Conservation (phyloP, 495 filamentous ascomycete species). For the Xylaria telfairii region DNA sequence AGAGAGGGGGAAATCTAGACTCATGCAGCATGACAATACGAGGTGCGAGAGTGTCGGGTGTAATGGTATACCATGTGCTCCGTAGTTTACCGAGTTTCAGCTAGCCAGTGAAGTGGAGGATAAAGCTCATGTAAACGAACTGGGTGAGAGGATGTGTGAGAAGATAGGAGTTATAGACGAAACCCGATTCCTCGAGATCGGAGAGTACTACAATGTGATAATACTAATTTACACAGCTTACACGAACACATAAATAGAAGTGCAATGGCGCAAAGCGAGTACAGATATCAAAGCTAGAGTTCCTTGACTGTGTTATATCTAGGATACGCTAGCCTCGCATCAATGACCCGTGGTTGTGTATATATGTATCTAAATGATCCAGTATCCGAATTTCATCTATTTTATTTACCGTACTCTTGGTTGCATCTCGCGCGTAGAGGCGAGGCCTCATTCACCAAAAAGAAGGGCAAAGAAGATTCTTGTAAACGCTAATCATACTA, state of each 20-base stretch:
- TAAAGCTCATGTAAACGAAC: background rate
- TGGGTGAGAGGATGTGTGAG: background rate
- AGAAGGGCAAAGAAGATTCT: background rate
- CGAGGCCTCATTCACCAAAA: no score
- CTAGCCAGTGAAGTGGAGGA: background rate
- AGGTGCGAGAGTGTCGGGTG: background rate
- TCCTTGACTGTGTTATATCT: no score
- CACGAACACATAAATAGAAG: background rate
- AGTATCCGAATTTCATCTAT: background rate
- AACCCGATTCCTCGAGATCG: background rate
- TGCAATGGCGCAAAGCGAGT: background rate
- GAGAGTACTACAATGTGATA: background rate
- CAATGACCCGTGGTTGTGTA: no score
- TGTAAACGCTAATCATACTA: background rate
- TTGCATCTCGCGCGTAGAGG: no score
- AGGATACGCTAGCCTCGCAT: no score
- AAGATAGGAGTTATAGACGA: background rate
- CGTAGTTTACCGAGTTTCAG: background rate
- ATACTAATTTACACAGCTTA: background rate
- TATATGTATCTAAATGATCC: background rate
- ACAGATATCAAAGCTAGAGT: background rate
- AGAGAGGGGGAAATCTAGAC: background rate
- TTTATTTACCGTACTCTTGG: background rate
- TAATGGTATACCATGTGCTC: background rate
- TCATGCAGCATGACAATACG: no score